Evolutionary conservation across 2,329 filamentous ascomycete genomes (phyloP), one percentile per base, ranked within the genome.

Genomic region (Xylariaceae sp.): DNA sequence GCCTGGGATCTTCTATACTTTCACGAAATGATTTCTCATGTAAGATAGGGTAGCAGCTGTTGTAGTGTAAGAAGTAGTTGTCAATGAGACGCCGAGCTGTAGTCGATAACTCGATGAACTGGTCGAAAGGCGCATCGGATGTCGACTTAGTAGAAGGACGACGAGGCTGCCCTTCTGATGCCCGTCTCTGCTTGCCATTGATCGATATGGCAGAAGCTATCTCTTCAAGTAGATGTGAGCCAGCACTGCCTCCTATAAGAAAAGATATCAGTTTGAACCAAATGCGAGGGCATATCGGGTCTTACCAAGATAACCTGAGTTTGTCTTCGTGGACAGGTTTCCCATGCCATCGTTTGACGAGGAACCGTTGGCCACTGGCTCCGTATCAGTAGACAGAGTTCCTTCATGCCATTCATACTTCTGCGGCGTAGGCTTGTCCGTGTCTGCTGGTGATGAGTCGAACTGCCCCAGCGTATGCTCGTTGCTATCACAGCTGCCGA

Each of bases 221-320:
- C 14, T 47, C 45, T 38, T 47, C 32, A 14, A 47, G 19, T 38
- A 43, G 39, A 5, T 43, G 45, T 12, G 45, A 47, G 22, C 45
- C 45, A n/a, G 45, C 35, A 31, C 45, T 47, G 15, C 45, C 39
- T 17, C 45, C 45, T 47, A 17, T 19, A n/a, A 11, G 39, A 38
- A 27, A 27, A n/a, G 22, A 7, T 27, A 27, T 27, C 7, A 27
- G 22, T 27, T 27, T 27, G 22, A 7, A 27, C 22, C 4, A 7
- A 27, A 27, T 7, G 10, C 18, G 18, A 22, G 33, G 11, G 6
- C 11, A 27, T 9, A 5, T 31, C 27, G 33, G 12, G 19, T 12
- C 45, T 15, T 43, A 47, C 45, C 45, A 30, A 47, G 40, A 27
- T 47, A 47, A 12, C 45, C 45, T n/a, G 45, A 43, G 19, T 47